Evolutionary conservation across 176 grass and related monocot species (phyloP).

Genomic region (Aegilops bicornis): DNA sequence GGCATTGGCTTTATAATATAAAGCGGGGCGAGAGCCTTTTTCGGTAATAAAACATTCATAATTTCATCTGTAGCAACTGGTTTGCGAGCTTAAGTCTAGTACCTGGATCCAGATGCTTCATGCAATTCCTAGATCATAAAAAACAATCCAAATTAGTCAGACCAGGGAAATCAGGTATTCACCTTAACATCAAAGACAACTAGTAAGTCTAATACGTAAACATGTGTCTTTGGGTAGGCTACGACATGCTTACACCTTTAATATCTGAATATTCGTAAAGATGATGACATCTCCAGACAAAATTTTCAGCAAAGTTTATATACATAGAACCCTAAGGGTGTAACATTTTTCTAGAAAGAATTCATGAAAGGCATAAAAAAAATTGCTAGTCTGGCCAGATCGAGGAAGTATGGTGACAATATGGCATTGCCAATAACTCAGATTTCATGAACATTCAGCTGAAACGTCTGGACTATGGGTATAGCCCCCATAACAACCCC

Average conservation of each 20-base stretch:
- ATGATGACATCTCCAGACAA: neutral
- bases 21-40: too few species aligned
- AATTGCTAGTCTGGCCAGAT: neutral
- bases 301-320: neutral
- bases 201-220: neutral
- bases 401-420: neutral
- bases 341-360: neutral
- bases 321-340: neutral
- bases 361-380: neutral
- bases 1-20: too few species aligned
- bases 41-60: too few species aligned
- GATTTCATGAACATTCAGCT: slow-evolving; percentile 4
- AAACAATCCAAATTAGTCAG: slow-evolving; percentile 46
- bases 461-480: neutral
- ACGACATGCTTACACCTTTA: neutral
- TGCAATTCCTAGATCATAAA: slow-evolving; percentile 58
- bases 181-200: slow-evolving; percentile 14
- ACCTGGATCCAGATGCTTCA: slow-evolving; percentile 61
- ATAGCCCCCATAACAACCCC: too few species aligned
- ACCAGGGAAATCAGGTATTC: neutral
- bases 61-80: neutral
- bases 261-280: neutral
- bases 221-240: neutral
- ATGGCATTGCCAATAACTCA: neutral
- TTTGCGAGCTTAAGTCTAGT: slow-evolving; percentile 18